phyloP scores from a whole-genome alignment of 495 filamentous ascomycete species.

The Lophiostoma macrostomum region DNA sequence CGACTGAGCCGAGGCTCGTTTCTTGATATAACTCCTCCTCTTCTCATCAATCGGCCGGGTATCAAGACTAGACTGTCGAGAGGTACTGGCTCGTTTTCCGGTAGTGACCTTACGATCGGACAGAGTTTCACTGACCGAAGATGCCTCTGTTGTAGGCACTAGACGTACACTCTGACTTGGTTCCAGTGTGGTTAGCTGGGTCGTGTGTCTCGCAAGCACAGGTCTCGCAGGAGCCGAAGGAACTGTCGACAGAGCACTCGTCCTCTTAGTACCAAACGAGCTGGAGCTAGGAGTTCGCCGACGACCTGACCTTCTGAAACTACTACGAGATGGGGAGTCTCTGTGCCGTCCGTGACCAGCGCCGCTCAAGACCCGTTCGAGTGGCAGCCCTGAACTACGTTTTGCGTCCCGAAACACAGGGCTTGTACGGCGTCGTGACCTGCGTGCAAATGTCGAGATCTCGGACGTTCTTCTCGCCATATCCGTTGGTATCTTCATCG shows the following conservation, averaged over 20 bases:
- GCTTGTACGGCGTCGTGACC: slow-evolving; percentile 20
- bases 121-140: no score
- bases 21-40: slow-evolving; percentile 37
- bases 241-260: slow-evolving; percentile 35
- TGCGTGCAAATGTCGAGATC: slow-evolving; percentile 17
- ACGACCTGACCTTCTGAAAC: slow-evolving; percentile 5
- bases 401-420: slow-evolving; percentile 12
- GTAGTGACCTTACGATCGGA: no score
- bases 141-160: slow-evolving; percentile 25
- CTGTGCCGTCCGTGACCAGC: slow-evolving; percentile 25
- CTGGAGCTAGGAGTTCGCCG: slow-evolving; percentile 23
- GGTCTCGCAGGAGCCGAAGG: slow-evolving; percentile 36
- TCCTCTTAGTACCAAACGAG: slow-evolving; percentile 34
- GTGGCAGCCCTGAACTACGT: slow-evolving; percentile 23
- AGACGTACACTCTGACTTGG: slow-evolving; percentile 37
- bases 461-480: slow-evolving; percentile 34
- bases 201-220: slow-evolving; percentile 21
- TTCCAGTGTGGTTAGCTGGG: slow-evolving; percentile 22
- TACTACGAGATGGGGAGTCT: slow-evolving; percentile 20
- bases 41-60: slow-evolving; percentile 35
- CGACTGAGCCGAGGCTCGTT: slow-evolving; percentile 32
- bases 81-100: no score
- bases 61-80: slow-evolving; percentile 33
- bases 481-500: slow-evolving; percentile 39
- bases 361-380: slow-evolving; percentile 27